These are phyloP conservation scores for Talaromyces marneffei DNA, from an alignment of 2,329 filamentous ascomycete genomes.

Conservation along the genomic window DNA sequence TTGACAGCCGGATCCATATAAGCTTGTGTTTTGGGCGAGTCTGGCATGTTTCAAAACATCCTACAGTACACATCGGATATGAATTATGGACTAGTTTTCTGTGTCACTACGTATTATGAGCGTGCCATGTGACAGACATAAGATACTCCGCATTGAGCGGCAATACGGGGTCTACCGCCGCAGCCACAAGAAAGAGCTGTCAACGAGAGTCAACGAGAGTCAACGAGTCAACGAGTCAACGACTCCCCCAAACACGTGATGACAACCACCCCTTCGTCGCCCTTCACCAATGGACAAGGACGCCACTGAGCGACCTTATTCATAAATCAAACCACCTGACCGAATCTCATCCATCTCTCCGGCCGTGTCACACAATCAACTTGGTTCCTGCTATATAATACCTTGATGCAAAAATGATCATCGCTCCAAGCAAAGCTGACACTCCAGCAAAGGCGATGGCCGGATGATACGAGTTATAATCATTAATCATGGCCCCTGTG, in stretches of 20 bases:
- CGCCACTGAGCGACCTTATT: neutral
- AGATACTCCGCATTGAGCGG: slow-evolving; percentile 5
- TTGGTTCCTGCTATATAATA: neutral
- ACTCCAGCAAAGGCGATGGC: slow-evolving; percentile 28
- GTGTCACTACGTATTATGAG: neutral
- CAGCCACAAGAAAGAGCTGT: neutral
- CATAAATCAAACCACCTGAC: neutral
- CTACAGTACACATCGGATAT: neutral
- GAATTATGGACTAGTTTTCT: neutral
- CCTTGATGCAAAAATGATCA: slow-evolving; percentile 2
- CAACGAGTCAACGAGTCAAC: neutral
- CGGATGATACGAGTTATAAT: slow-evolving; percentile 36
- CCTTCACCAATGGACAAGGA: neutral
- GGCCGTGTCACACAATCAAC: neutral
- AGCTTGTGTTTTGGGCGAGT: neutral
- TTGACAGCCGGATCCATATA: neutral
- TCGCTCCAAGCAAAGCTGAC: slow-evolving; percentile 24
- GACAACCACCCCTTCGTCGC: neutral
- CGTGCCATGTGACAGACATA: neutral
- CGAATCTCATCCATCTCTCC: neutral
- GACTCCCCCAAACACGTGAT: neutral
- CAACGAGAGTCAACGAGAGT: neutral
- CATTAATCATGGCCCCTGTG: slow-evolving; percentile 41
- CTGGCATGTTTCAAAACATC: neutral
- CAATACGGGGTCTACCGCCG: neutral